Evolutionary conservation across 306 rosid genomes (phyloP), one percentile per base, ranked within the genome.

Genomic region (Alnus rubra): DNA sequence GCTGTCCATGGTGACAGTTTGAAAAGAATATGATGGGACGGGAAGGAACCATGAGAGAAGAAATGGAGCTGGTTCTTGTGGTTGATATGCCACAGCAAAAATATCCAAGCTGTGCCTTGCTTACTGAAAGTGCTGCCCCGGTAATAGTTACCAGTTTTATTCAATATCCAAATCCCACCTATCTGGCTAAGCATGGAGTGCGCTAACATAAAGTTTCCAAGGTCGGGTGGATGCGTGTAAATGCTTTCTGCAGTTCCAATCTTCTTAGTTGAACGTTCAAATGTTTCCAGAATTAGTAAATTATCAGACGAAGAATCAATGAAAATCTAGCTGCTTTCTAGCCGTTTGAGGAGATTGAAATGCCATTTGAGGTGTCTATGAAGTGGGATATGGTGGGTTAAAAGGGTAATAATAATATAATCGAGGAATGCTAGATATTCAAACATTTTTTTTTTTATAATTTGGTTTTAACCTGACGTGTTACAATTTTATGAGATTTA

Each of bases 1-100:
- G 81, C 84, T 45, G 50, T 88, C 84, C 92, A 85, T 13, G 98
- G 97, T 3, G 98, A 95, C 87, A 86, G 73, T 78, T 69, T 95
- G 13, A 92, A 86, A 79, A 86, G 97, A 87, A 73, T 95, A 9
- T 95, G 90, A 92, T 58, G 10, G 11, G 65, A 44, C 30, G 52
- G 64, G 47, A 74, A 69, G 49, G 73, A 64, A 30, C 28, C 5
- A 8, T 12, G 64, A 39, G 49, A 1, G 45, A 75, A 62, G 44
- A 23, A 67, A 50, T 48, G 69, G 30, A 54, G 19, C 30, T 44
- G 51, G 78, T 71, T 72, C 35, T 65, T 14, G 74, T 48, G 23
- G 9, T 51, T 28, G 72, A 42, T 42, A 39, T 28, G 42, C 70
- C 80, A 31, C 55, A 44, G 28, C 73, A 59, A 7, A 9, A 64